Evolutionary conservation across 1,284 basidiomycete species (phyloP).

Genomic region (Vanrija humicola): DNA sequence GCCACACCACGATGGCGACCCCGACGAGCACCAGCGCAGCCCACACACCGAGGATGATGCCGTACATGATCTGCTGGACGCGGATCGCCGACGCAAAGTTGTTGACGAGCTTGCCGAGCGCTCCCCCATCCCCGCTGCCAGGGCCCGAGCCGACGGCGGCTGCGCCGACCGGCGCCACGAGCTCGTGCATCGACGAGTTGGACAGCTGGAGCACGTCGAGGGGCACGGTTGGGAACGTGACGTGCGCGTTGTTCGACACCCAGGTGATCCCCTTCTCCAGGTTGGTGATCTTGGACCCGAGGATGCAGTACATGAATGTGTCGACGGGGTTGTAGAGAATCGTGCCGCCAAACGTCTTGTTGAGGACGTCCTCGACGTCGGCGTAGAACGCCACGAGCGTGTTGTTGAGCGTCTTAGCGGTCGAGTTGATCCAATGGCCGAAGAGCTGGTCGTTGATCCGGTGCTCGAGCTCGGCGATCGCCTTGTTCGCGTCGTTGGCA

Average conservation of each 20-base stretch:
- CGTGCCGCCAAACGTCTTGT: conserved; percentile 72
- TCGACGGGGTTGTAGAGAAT: conserved; percentile 75
- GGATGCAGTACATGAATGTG: conserved; percentile 80
- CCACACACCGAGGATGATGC: conserved; percentile 76
- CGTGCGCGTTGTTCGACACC: conserved; percentile 77
- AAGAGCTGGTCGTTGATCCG: conserved; percentile 82
- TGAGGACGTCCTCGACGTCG: conserved; percentile 54
- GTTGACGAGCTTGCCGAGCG: conserved; percentile 68
- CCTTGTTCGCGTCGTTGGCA: conserved; percentile 68
- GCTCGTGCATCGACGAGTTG: conserved; percentile 64
- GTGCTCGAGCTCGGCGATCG: conserved; percentile 64
- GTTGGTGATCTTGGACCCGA: conserved; percentile 81
- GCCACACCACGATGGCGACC: conserved; percentile 36
- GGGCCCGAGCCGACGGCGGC: conserved; percentile 67
- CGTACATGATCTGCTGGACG: conserved; percentile 78
- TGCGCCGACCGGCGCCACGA: conserved; percentile 68
- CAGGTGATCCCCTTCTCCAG: conserved; percentile 87
- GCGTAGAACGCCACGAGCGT: conserved; percentile 53
- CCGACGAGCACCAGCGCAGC: conserved; percentile 41
- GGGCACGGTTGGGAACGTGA: conserved; percentile 72
- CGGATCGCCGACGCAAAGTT: conserved; percentile 68
- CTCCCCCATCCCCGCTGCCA: conserved; percentile 55
- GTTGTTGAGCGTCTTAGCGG: conserved; percentile 76
- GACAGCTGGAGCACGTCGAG: conserved; percentile 71
- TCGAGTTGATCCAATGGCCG: conserved; percentile 83